Percentiles rank a stretch among this genome's conserved stretches.
Conservation (phyloP, 768 basidiomycete genomes). For the Chiua virens region DNA sequence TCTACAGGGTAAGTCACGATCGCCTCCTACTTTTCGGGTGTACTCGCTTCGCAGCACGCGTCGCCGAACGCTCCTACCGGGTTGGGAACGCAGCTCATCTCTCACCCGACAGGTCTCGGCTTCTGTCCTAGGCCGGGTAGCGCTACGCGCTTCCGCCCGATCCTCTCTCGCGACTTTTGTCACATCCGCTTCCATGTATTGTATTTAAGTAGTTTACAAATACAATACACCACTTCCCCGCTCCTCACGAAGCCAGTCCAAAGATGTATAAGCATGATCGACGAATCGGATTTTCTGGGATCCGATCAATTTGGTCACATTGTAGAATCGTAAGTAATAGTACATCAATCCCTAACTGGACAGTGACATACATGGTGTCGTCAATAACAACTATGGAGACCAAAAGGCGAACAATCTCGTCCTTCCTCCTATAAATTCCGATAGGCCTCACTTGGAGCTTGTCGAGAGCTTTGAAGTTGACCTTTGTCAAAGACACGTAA, state of each 20-base stretch:
- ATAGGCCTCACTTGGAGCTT: constrained; percentile 43
- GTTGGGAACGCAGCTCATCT: too few relatives aligned
- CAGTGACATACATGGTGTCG: constrained; percentile 38
- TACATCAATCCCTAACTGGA: neutral
- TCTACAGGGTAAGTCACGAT: neutral
- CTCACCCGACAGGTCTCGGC: too few relatives aligned
- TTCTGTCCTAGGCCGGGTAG: too few relatives aligned
- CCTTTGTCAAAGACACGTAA: constrained; percentile 54
- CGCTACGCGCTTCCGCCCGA: too few relatives aligned
- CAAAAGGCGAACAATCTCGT: constrained; percentile 51
- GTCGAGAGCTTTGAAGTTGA: constrained; percentile 57
- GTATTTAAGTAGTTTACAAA: too few relatives aligned
- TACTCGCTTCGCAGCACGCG: neutral
- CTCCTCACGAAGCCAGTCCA: too few relatives aligned
- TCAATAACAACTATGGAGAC: constrained; percentile 37
- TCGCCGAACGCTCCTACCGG: neutral
- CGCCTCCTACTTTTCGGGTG: neutral
- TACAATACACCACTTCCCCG: too few relatives aligned
- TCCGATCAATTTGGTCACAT: constrained; percentile 10
- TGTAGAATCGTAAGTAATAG: constrained; percentile 3
- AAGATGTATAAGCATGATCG: constrained; percentile 57
- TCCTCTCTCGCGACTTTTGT: too few relatives aligned
- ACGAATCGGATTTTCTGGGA: constrained; percentile 25
- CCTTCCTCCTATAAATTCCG: constrained; percentile 58
- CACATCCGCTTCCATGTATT: too few relatives aligned